Base-by-base conservation (phyloP, 768 basidiomycete species). In the Coprinellus micaceus region DNA sequence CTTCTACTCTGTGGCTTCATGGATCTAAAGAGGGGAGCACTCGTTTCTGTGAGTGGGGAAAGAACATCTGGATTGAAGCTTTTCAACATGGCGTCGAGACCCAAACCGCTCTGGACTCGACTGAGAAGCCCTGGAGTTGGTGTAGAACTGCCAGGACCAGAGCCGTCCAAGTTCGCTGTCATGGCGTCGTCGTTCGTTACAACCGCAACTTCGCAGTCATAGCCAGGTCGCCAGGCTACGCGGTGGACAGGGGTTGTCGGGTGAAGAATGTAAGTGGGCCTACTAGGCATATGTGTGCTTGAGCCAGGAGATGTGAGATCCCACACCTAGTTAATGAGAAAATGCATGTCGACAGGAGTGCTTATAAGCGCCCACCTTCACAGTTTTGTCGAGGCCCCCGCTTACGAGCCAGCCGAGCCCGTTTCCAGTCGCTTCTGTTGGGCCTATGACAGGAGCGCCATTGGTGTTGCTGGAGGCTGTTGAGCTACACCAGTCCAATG, bases 341-440 rank as follows among this genome's bases (percentile, higher is more conserved):
- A 22, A 13, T 37, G 4, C 7, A 17, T 25, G 28, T 39, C 9
- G 25, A 26, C 28, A 17, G 17, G 15, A 39, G 53, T 33, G 58
- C 58, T 9, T 26, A 15, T 10, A 50, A 24, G 36, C 25, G 52
- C 28, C 33, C 45, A 84, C 89, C 74, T 92, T 91, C 49, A 92
- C 89, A 26, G 79, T 84, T 33, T 84, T 82, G 69, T 94, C 91
- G 28, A 93, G 71, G 0, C 90, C 88, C 12, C 85, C 89, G 52
- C 88, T 91, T 4, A 83, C 85, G 21, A 94, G 77, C 89, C 90
- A 94, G 1, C 89, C 88, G 25, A 78, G 68, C 5, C 77, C 75
- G 4, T 68, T 67, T 2, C 66, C 56, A 36, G 62, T 53, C 30
- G 77, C 73, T 12, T 53, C 60, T 28, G 60, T 59, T 6, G 52